A percentile compares a stretch with the other conserved stretches of the same genome.
These are phyloP conservation scores for Fusarium dimerum DNA, from an alignment of 2,329 filamentous ascomycete species.

Conservation along the genomic window DNA sequence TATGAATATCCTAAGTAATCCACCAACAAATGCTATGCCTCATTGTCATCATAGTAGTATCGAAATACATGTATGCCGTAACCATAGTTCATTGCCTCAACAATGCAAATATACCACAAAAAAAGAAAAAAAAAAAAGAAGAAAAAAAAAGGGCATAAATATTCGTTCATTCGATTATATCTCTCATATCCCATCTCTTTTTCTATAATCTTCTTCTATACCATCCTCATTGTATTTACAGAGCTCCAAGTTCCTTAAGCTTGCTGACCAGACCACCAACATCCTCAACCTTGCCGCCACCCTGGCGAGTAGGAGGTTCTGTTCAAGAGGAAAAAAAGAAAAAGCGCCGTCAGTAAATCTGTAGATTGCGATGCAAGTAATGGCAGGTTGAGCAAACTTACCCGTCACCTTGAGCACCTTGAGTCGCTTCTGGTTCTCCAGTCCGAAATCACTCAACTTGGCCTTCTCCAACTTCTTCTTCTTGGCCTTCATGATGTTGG, in stretches of 20 bases:
- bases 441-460: slow-evolving; percentile 77
- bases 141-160: not conserved
- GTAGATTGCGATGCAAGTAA: not conserved
- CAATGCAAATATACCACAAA: not conserved
- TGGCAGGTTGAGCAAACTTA: slow-evolving; percentile 43
- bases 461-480: slow-evolving; percentile 98
- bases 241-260: slow-evolving; percentile 92
- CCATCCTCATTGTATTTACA: slow-evolving; percentile 51
- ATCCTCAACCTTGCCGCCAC: slow-evolving; percentile 95
- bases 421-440: slow-evolving; percentile 73
- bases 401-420: slow-evolving; percentile 88
- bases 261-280: slow-evolving; percentile 92
- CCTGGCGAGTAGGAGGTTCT: slow-evolving; percentile 86
- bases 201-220: not conserved
- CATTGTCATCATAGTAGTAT: too few species aligned
- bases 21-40: too few species aligned
- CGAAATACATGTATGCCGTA: too few species aligned
- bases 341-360: not conserved
- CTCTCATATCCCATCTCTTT: too few species aligned
- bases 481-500: slow-evolving; percentile 99
- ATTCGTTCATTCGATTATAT: not conserved
- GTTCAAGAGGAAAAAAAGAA: slow-evolving; percentile 14
- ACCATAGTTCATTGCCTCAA: not conserved
- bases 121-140: too few species aligned
- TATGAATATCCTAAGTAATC: too few species aligned